Conservation (phyloP, 1,284 basidiomycete species). For the Microbotryum saponariae region DNA sequence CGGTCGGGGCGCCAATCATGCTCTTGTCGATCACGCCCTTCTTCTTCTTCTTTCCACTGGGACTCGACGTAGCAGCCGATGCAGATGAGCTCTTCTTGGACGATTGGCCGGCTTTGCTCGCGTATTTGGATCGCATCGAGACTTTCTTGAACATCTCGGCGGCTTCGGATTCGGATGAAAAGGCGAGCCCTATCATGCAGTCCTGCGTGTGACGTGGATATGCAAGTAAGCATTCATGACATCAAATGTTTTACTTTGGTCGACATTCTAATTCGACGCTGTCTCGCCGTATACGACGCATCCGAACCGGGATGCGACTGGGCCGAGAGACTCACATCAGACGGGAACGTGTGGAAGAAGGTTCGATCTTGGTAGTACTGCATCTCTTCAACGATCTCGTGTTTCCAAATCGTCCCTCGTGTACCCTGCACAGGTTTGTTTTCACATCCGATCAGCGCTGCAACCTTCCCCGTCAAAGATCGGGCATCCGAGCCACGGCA, state of each 20-base stretch:
- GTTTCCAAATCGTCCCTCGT: constrained; percentile 84
- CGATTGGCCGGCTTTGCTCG: constrained; percentile 43
- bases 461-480: background rate
- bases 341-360: constrained; percentile 88
- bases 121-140: constrained; percentile 57
- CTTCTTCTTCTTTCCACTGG: constrained; percentile 56
- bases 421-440: constrained; percentile 49
- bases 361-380: constrained; percentile 78
- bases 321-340: constrained; percentile 61
- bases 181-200: constrained; percentile 85
- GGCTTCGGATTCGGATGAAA: constrained; percentile 80
- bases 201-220: constrained; percentile 47
- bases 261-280: background rate
- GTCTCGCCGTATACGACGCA: no score
- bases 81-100: constrained; percentile 6
- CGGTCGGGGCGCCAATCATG: constrained; percentile 72
- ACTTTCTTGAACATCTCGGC: constrained; percentile 86
- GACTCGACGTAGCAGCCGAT: constrained; percentile 44
- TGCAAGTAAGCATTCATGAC: background rate
- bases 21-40: constrained; percentile 78
- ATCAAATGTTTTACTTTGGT: background rate
- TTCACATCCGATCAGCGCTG: background rate
- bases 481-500: background rate
- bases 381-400: constrained; percentile 80
- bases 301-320: no score